Percentiles rank a stretch among this genome's conserved stretches.
These are phyloP conservation scores for Penicillium canescens DNA, from an alignment of 495 filamentous ascomycete species.

Conservation along the genomic window DNA sequence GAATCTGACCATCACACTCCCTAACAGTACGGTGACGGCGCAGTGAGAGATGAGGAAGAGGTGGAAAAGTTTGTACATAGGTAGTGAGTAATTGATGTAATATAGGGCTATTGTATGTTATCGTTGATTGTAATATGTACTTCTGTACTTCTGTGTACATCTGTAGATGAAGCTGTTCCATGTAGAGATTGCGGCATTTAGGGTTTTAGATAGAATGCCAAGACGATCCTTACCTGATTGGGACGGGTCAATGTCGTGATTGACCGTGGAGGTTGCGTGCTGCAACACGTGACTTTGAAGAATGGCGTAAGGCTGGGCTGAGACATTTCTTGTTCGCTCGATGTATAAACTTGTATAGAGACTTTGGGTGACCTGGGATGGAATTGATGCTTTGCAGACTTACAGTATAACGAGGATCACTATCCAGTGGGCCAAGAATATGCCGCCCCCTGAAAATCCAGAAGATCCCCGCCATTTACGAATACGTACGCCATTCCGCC, in stretches of 20 bases:
- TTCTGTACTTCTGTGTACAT: too few species aligned
- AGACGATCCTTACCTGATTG: slow-evolving; percentile 1
- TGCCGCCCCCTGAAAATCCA: slow-evolving; percentile 30
- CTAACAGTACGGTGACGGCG: slow-evolving; percentile 34
- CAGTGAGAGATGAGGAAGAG: not conserved
- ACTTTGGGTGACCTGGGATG: not conserved
- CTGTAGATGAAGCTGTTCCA: too few species aligned
- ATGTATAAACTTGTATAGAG: not conserved
- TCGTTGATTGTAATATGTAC: not conserved
- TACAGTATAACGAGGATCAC: not conserved
- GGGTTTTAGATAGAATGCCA: not conserved
- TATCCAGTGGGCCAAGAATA: slow-evolving; percentile 5
- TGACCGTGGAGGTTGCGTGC: slow-evolving; percentile 26
- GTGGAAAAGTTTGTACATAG: slow-evolving; percentile 1
- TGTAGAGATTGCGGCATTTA: not conserved
- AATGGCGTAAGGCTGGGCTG: not conserved
- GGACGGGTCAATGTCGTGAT: slow-evolving; percentile 23
- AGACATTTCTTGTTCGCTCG: not conserved
- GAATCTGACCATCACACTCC: slow-evolving; percentile 41
- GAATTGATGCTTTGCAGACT: not conserved
- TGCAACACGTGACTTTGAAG: slow-evolving; percentile 17
- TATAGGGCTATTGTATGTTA: not conserved
- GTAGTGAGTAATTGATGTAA: not conserved
- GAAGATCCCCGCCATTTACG: slow-evolving; percentile 22
- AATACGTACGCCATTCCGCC: slow-evolving; percentile 14